Percentiles rank a stretch among this genome's conserved stretches.
Conservation (phyloP, 176 grass and related monocot species). For the Musa beccarii region DNA sequence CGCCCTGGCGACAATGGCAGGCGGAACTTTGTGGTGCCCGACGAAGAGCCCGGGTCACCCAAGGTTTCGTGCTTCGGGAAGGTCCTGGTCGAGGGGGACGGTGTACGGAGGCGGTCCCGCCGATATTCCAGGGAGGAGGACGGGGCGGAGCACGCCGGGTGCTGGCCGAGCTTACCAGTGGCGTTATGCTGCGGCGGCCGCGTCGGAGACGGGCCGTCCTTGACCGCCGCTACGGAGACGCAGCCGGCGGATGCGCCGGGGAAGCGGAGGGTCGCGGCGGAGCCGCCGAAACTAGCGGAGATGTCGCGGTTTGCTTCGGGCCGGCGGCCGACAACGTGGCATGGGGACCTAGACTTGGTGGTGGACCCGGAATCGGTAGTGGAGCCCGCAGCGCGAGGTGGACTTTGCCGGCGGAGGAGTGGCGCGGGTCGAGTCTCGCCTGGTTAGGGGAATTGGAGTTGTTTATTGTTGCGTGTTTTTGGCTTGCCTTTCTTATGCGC, state of each 20-base stretch:
- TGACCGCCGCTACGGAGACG: conserved; percentile 7
- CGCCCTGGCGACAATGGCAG: conserved; percentile 23
- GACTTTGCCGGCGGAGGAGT: too few relatives aligned
- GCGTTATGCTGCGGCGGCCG: conserved; percentile 19
- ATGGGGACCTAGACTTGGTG: conserved; percentile 1
- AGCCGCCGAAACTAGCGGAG: conserved; percentile 31
- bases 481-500: too few relatives aligned
- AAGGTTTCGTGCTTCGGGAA: conserved; percentile 97
- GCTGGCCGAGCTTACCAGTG: conserved; percentile 34
- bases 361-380: not conserved
- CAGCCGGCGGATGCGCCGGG: conserved; percentile 7
- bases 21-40: conserved; percentile 33
- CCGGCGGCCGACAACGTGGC: conserved; percentile 36
- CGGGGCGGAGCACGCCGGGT: conserved; percentile 19
- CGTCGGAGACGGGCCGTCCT: not conserved
- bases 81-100: conserved; percentile 42
- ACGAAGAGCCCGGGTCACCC: conserved; percentile 48
- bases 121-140: not conserved
- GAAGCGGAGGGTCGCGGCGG: conserved; percentile 21
- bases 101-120: conserved; percentile 11
- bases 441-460: too few relatives aligned
- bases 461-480: too few relatives aligned
- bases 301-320: conserved; percentile 56
- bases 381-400: too few relatives aligned
- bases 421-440: too few relatives aligned